These are phyloP conservation scores for Apiotrichum sp. DNA, from an alignment of 1,284 basidiomycete species.

Conservation along the genomic window DNA sequence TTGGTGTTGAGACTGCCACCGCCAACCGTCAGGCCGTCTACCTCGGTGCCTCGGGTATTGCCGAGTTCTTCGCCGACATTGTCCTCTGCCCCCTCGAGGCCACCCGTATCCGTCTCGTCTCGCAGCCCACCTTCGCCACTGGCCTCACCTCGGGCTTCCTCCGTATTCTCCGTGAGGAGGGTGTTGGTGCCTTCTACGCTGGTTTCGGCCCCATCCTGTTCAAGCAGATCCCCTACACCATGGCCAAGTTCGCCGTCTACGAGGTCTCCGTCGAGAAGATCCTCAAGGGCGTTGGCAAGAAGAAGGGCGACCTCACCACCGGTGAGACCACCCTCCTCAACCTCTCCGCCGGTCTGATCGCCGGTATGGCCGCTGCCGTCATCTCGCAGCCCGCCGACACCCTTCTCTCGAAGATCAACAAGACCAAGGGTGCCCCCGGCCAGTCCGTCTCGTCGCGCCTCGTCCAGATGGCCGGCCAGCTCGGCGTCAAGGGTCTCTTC, in stretches of 20 bases:
- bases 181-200: slow-evolving; percentile 52
- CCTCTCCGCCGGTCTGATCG: slow-evolving; percentile 51
- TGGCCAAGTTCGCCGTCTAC: slow-evolving; percentile 54
- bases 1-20: slow-evolving; percentile 73
- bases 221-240: slow-evolving; percentile 53
- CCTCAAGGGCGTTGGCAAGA: slow-evolving; percentile 49
- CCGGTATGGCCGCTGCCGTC: slow-evolving; percentile 56
- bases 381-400: slow-evolving; percentile 58
- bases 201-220: slow-evolving; percentile 57
- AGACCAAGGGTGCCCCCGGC: slow-evolving; percentile 54
- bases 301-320: slow-evolving; percentile 48
- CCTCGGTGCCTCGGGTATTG: slow-evolving; percentile 86
- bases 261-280: slow-evolving; percentile 51
- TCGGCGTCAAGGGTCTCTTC: slow-evolving; percentile 53
- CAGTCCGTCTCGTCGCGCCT: slow-evolving; percentile 51
- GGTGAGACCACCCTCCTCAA: slow-evolving; percentile 46
- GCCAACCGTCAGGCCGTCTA: slow-evolving; percentile 92
- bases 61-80: slow-evolving; percentile 92
- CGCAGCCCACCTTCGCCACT: slow-evolving; percentile 52
- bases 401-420: slow-evolving; percentile 56
- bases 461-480: slow-evolving; percentile 49
- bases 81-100: slow-evolving; percentile 53
- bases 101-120: slow-evolving; percentile 57
- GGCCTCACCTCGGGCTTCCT: slow-evolving; percentile 53
- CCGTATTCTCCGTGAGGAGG: slow-evolving; percentile 53